These are phyloP conservation scores for Panicum hallii DNA, from an alignment of 202 grass and related monocot species.

Conservation along the genomic window DNA sequence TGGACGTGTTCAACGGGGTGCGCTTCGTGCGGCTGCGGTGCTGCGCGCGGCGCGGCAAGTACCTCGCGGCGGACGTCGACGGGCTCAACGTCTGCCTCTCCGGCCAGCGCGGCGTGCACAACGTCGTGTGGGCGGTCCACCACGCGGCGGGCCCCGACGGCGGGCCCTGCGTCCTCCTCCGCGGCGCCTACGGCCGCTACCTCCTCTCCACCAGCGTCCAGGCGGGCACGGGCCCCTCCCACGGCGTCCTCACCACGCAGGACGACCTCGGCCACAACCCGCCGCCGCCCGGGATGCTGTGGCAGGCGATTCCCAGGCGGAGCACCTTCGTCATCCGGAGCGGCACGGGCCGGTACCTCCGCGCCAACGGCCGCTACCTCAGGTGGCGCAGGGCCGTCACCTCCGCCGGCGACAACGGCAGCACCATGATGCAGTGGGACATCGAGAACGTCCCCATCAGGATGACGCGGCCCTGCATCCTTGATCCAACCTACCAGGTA, in stretches of 20 bases:
- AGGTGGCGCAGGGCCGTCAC: slow-evolving; percentile 45
- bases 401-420: slow-evolving; percentile 42
- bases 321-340: slow-evolving; percentile 45
- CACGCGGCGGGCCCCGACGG: slow-evolving; percentile 23
- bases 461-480: slow-evolving; percentile 28
- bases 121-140: slow-evolving; percentile 53
- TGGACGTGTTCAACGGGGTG: slow-evolving; percentile 40
- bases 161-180: slow-evolving; percentile 47
- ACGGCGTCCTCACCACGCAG: slow-evolving; percentile 46
- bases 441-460: slow-evolving; percentile 44
- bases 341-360: slow-evolving; percentile 33
- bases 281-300: slow-evolving; percentile 34
- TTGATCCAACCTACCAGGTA: slow-evolving; percentile 41
- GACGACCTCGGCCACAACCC: not conserved
- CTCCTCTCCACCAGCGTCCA: slow-evolving; percentile 28
- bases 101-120: slow-evolving; percentile 41
- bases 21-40: slow-evolving; percentile 32
- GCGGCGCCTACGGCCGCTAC: slow-evolving; percentile 52
- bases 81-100: slow-evolving; percentile 27
- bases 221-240: slow-evolving; percentile 12
- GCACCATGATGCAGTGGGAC: slow-evolving; percentile 56
- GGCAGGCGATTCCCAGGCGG: slow-evolving; percentile 17
- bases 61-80: slow-evolving; percentile 50
- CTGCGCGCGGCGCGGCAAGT: slow-evolving; percentile 19
- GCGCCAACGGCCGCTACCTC: slow-evolving; percentile 49